phyloP scores from a whole-genome alignment of 176 grass and related monocot species.

The Cenchrus fungigraminus region DNA sequence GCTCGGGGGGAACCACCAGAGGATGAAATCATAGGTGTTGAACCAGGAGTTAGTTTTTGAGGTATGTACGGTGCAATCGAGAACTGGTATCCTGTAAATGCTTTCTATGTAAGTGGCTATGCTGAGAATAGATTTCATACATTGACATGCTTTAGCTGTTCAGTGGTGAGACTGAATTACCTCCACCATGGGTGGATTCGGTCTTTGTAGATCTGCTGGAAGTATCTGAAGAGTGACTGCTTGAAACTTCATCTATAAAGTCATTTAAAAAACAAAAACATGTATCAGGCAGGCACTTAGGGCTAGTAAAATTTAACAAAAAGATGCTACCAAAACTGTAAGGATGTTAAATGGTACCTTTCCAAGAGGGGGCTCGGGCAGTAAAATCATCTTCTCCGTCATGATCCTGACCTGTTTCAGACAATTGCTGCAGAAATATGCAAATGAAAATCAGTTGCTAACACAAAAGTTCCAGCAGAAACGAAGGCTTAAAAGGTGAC shows the following conservation, averaged over 20 bases:
- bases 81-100: slow-evolving; percentile 65
- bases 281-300: slow-evolving; percentile 15
- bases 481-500: background rate
- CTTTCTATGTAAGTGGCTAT: slow-evolving; percentile 40
- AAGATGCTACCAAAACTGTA: slow-evolving; percentile 18
- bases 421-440: slow-evolving; percentile 63
- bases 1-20: slow-evolving; percentile 57
- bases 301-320: background rate
- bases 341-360: slow-evolving; percentile 54
- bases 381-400: slow-evolving; percentile 48
- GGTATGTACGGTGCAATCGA: slow-evolving; percentile 67
- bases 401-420: slow-evolving; percentile 59
- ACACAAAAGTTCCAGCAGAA: slow-evolving; percentile 21
- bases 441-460: slow-evolving; percentile 24
- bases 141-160: slow-evolving; percentile 9
- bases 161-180: slow-evolving; percentile 32
- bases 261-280: slow-evolving; percentile 21
- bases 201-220: slow-evolving; percentile 53
- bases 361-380: slow-evolving; percentile 50
- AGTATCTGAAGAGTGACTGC: slow-evolving; percentile 47
- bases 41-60: slow-evolving; percentile 45
- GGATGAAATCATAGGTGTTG: slow-evolving; percentile 57
- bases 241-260: slow-evolving; percentile 68
- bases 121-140: background rate
- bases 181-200: slow-evolving; percentile 62